Evolutionary conservation across 306 rosid species (phyloP), one percentile per base, ranked within the genome.

Genomic region (Prunus mira): DNA sequence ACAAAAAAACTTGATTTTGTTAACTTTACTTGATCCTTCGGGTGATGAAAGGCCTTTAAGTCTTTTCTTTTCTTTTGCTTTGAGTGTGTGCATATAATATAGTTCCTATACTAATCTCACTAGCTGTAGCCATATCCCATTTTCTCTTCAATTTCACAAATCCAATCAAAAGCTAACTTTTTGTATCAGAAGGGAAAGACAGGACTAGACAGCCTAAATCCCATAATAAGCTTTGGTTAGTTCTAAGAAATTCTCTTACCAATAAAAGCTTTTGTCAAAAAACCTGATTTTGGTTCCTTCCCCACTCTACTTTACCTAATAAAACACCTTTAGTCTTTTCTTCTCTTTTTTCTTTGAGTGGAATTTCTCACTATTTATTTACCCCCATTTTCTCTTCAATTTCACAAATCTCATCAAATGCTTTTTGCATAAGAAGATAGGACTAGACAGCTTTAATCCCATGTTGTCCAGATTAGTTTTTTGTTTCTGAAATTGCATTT

Each of bases 191-290:
- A 10, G 62, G 14, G 43, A 77, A 60, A 2, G 47, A 82, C 20
- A 62, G 43, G 79, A 72, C 55, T 50, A 43, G 73, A 66, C 41
- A 66, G 11, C 70, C 34, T 81, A 43, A 47, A 57, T 62, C 54
- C 54, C 51, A 65, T 67, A 27, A 69, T 22, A 12, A 2, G 20
- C 41, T 70, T 50, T 73, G 71, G 65, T 74, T 74, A 58, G 61
- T 60, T 69, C 55, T 60, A 71, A 28, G 62, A 73, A 65, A 52
- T 38, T 77, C 80, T 49, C 69, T 74, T 32, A 72, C 78, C 78
- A 43, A 63, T 68, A 78, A 52, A 38, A 82, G 79, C 19, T 74
- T 74, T 45, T 45, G 22, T 66, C 52, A 58, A 56, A 49, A 38
- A 67, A 71, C 64, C 62, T 78, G 47, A 62, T 69, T 73, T 69